phyloP scores from a whole-genome alignment of 23 red algal genomes.

The Pyropia yezoensis region DNA sequence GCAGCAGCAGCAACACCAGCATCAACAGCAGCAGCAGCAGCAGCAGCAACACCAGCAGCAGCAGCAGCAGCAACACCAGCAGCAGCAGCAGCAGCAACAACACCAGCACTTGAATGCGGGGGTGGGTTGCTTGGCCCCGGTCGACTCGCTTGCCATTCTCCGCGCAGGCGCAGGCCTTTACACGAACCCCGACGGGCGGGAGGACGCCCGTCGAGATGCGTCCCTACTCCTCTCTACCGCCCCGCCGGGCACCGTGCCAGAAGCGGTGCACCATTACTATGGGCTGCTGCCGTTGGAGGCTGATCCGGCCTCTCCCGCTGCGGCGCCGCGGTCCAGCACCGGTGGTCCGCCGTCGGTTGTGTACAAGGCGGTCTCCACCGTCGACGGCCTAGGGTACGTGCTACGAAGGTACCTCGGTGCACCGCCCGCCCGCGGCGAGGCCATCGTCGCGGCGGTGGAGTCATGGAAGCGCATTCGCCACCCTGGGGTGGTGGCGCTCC shows the following conservation, averaged over 20 bases:
- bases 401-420: conserved; percentile 50
- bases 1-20: too few relatives aligned
- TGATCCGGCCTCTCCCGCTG: neutral
- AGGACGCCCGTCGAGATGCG: conserved; percentile 41
- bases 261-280: conserved; percentile 42
- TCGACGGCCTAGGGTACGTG: conserved; percentile 11
- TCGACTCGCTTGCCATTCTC: conserved; percentile 7
- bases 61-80: too few relatives aligned
- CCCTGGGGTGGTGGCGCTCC: conserved; percentile 37
- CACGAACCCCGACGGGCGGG: conserved; percentile 34
- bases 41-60: too few relatives aligned
- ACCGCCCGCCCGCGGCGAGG: conserved; percentile 31
- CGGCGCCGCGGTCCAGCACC: conserved; percentile 18
- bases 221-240: conserved; percentile 31
- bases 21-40: too few relatives aligned
- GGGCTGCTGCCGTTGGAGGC: conserved; percentile 40
- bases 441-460: conserved; percentile 57
- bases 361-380: conserved; percentile 63
- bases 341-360: conserved; percentile 23
- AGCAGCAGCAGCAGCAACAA: too few relatives aligned
- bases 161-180: conserved; percentile 32
- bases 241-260: conserved; percentile 20
- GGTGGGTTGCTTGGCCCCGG: too few relatives aligned
- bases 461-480: conserved; percentile 48
- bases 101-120: too few relatives aligned